Evolutionary conservation across 2,329 filamentous ascomycete genomes (phyloP), one percentile per base, ranked within the genome.

Genomic region (Emergomyces africanus): DNA sequence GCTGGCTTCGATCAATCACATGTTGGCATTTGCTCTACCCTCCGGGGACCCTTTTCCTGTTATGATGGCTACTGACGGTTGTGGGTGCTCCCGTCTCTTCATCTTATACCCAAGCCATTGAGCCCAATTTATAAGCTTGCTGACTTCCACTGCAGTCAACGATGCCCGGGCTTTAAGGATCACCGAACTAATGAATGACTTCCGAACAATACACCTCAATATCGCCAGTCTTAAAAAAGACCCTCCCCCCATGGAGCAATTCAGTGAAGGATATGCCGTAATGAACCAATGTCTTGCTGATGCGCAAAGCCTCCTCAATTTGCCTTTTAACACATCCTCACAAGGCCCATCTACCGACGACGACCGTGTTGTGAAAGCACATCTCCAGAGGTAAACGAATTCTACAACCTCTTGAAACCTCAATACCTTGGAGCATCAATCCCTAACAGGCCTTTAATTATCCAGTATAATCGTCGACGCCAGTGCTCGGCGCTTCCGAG

Each of bases 111-210:
- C 20, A n/a, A 28, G 20, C 25, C 18, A 14, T 46, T 37, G 23
- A 18, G 44, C 8, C 20, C 14, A 15, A 14, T 9, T 49, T 28
- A 25, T n/a, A n/a, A 25, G 25, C n/a, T 48, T 37, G 18, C 42
- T 48, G 9, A 23, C n/a, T 18, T 49, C 15, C 10, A 10, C 15
- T 28, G 60, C 68, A 86, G 83, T 84, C 65, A 86, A 86, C 67
- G 78, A 84, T 68, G 81, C 81, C 60, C 81, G 83, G 67, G 83
- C 83, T 55, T 75, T 85, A 69, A 79, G 83, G 64, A 73, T 86
- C 64, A 76, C 81, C 53, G 83, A 86, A 70, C 78, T 86, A 67
- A 82, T 86, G 74, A 79, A 79, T 63, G 83, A 86, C 72, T 86
- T 83, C 68, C 81, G 82, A 57, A 82, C 81, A 59, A 72, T 85